Base-by-base conservation (phyloP, 108 stramenopile genomes). In the Cyclotella kingstonii region DNA sequence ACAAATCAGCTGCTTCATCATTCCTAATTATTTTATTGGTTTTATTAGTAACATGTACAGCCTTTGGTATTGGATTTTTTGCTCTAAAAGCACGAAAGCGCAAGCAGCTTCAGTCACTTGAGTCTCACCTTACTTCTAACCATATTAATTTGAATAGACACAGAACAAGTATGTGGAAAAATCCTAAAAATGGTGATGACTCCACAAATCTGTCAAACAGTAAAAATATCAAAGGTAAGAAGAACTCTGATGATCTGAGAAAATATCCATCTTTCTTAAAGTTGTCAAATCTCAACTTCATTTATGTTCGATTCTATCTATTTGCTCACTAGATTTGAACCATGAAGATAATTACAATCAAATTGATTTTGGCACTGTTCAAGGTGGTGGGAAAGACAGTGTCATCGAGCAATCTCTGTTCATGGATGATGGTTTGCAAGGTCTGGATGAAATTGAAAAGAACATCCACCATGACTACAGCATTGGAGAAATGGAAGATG, bases 371-470 rank as follows among this genome's bases (percentile, higher is more conserved):
- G 66, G 74, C 14, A 18, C 36, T 27, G 19, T 45, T 34, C 53
- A 54, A 30, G 33, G 34, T 31, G 57, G 57, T 18, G 40, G 30
- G 12, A 34, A 45, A 15, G 59, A 66, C 27, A 51, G 63, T 57
- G 55, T 76, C 41, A 43, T 50, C 8, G 54, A 68, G 40, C 54
- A 76, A 52, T 68, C 66, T 12, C 41, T 76, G 39, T 76, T 76
- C 38, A 76, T 76, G 75, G 75, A 76, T 21, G 74, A 63, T 54
- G 75, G 55, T 8, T 57, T 76, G 56, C 26, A 68, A 51, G 67
- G 43, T 4, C 50, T 76, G 56, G 44, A 68, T 44, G 67, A 76
- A 59, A 76, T 76, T 33, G 75, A 76, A 36, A 60, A 76, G 5
- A 59, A 40, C 33, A 11, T 31, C 19, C 36, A 62, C 26, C 34